These are phyloP conservation scores for Backusella parvicylindrica DNA, from an alignment of 192 early-diverging fungal genomes.

Conservation along the genomic window DNA sequence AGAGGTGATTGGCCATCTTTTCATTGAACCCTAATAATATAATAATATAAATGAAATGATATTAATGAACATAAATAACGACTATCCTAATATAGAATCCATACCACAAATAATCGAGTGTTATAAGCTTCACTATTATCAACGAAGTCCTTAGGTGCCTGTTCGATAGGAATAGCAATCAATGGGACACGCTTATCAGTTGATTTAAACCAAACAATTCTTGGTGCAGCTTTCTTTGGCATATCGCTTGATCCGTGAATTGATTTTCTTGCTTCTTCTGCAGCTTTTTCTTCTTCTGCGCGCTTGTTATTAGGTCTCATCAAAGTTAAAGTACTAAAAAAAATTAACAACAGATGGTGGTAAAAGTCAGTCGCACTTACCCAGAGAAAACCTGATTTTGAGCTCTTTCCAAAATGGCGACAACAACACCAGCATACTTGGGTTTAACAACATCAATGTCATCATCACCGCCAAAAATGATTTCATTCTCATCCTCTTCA, in stretches of 20 bases:
- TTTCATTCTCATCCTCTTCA: conserved; percentile 50
- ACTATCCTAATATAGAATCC: background rate
- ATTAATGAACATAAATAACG: background rate
- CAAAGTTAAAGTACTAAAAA: conserved; percentile 30
- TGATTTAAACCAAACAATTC: conserved; percentile 80
- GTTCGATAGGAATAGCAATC: conserved; percentile 70
- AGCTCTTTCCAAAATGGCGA: conserved; percentile 56
- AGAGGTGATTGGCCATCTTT: conserved; percentile 63
- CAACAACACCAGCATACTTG: conserved; percentile 54
- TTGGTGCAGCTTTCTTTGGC: conserved; percentile 43
- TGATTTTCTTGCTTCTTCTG: conserved; percentile 26
- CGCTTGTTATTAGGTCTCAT: conserved; percentile 39
- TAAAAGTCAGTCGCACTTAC: conserved; percentile 10
- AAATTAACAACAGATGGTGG: background rate
- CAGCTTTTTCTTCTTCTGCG: conserved; percentile 35
- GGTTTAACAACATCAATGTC: conserved; percentile 50
- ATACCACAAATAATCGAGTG: conserved; percentile 55
- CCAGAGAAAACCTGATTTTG: conserved; percentile 56
- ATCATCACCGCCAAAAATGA: conserved; percentile 42
- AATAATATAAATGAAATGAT: background rate
- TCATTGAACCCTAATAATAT: conserved; percentile 54
- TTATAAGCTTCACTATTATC: conserved; percentile 53
- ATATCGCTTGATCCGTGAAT: conserved; percentile 32
- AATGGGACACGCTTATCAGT: conserved; percentile 77
- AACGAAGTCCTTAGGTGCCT: conserved; percentile 65